These are phyloP conservation scores for Centrapalus pauciflorus DNA, from an alignment of 129 eudicot species.

Conservation along the genomic window DNA sequence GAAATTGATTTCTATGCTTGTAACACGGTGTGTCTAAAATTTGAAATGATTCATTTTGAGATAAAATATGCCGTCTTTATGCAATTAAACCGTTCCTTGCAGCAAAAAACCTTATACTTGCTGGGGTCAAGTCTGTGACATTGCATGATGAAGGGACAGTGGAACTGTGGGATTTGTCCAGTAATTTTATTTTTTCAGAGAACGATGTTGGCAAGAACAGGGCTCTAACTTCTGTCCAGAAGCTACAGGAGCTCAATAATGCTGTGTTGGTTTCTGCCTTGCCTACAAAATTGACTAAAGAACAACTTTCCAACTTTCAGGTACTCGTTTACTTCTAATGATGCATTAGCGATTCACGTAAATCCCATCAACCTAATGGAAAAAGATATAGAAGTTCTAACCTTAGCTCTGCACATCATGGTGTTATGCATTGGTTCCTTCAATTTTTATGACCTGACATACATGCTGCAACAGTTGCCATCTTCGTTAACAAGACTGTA, in stretches of 20 bases:
- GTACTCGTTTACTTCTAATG: constrained; percentile 26
- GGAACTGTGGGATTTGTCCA: constrained; percentile 89
- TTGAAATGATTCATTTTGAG: neutral
- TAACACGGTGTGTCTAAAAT: too few relatives aligned
- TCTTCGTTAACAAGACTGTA: neutral
- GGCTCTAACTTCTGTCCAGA: constrained; percentile 80
- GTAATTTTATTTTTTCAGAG: constrained; percentile 81
- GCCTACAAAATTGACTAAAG: constrained; percentile 67
- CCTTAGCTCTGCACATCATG: neutral
- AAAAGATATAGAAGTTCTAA: neutral
- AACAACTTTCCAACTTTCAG: constrained; percentile 83
- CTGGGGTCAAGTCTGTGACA: constrained; percentile 93
- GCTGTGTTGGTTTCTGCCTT: constrained; percentile 72
- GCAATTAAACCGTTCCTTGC: constrained; percentile 14
- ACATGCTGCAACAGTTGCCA: neutral
- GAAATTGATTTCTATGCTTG: neutral
- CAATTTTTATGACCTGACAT: neutral
- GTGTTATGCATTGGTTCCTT: neutral
- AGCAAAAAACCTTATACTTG: constrained; percentile 89
- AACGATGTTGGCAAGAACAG: constrained; percentile 88
- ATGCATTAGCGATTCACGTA: neutral
- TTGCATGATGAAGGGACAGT: constrained; percentile 91
- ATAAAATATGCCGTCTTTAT: neutral
- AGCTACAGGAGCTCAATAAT: constrained; percentile 95
- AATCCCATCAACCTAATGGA: neutral